Evolutionary conservation across 495 filamentous ascomycete genomes (phyloP), one percentile per base, ranked within the genome.

Genomic region (Filosporella fistucella): DNA sequence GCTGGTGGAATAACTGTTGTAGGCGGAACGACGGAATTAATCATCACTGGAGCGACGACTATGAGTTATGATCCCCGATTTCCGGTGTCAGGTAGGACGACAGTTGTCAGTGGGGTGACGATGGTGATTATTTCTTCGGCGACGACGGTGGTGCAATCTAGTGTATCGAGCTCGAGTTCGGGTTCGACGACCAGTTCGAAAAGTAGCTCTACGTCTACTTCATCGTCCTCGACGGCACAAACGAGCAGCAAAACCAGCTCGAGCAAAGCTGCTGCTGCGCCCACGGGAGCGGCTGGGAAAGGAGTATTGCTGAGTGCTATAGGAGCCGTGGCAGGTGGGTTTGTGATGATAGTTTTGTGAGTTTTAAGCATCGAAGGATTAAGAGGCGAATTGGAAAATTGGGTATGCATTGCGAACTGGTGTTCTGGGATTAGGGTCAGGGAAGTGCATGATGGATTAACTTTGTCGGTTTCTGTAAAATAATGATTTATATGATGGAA

Each of bases 1-100:
- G n/a, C n/a, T n/a, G n/a, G n/a, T n/a, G 50, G 50, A 7, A 9
- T 51, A 21, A 58, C 55, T 8, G 49, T 52, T 14, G 44, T 54
- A 4, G 39, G 43, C 14, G 55, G 55, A 1, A 47, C 45, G 9
- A 54, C 50, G 8, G 30, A 51, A 22, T 25, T 58, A 0, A 26
- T 58, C n/a, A 20, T 58, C 13, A 38, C 28, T 13, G 54, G 48
- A 20, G 39, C 46, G 11, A 54, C 55, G 11, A 51, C 51, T 0
- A 36, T 54, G 0, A 39, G 50, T 10, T 45, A 54, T 0, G 51
- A 51, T 17, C 36, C 37, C 1, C 16, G 16, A 5, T 49, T 41
- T 23, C 42, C 45, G 22, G 23, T 57, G 1, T 42, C 32, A 12
- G 55, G 55, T 5, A 16, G 30, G 13, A 57, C 49, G 13, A 57